Conservation (phyloP, 192 early-diverging fungal species). For the Linnemannia schmuckeri region DNA sequence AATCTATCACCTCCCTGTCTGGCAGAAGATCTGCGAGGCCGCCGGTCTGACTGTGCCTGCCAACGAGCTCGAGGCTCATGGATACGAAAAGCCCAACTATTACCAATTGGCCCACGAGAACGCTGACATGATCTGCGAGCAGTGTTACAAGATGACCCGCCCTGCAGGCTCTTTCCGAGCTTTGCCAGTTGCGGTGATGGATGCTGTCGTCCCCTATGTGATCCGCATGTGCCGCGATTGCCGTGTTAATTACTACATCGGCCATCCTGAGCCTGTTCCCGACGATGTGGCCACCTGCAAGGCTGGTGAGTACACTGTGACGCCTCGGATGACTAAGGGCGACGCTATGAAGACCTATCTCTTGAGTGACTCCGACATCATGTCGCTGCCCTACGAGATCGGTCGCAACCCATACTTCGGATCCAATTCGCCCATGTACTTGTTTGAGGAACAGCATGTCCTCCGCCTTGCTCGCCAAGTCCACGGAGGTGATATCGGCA, state of each 20-base stretch:
- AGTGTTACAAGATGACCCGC: background rate
- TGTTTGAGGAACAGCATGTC: conserved; percentile 7
- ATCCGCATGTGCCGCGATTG: conserved; percentile 4
- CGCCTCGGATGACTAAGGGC: conserved; percentile 7
- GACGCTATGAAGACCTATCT: conserved; percentile 12
- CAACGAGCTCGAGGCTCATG: background rate
- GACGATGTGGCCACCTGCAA: conserved; percentile 1
- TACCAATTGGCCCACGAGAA: conserved; percentile 1
- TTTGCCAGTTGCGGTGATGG: background rate
- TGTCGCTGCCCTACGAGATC: conserved; percentile 16
- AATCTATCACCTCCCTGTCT: background rate
- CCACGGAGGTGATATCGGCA: conserved; percentile 5
- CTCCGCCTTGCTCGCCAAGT: background rate
- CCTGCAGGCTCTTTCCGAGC: conserved; percentile 2
- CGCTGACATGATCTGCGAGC: conserved; percentile 9
- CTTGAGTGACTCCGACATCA: background rate
- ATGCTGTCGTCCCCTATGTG: background rate
- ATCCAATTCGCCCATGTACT: background rate
- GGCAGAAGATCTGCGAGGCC: conserved; percentile 10
- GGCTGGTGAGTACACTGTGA: background rate
- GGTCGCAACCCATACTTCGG: conserved; percentile 15
- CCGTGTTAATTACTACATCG: conserved; percentile 1
- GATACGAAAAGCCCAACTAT: background rate
- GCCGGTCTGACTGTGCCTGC: background rate
- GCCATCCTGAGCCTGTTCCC: background rate